A percentile compares a stretch with the other conserved stretches of the same genome.
These are phyloP conservation scores for Myxozyma geophila DNA, from an alignment of 805 yeast genomes.

Conservation along the genomic window DNA sequence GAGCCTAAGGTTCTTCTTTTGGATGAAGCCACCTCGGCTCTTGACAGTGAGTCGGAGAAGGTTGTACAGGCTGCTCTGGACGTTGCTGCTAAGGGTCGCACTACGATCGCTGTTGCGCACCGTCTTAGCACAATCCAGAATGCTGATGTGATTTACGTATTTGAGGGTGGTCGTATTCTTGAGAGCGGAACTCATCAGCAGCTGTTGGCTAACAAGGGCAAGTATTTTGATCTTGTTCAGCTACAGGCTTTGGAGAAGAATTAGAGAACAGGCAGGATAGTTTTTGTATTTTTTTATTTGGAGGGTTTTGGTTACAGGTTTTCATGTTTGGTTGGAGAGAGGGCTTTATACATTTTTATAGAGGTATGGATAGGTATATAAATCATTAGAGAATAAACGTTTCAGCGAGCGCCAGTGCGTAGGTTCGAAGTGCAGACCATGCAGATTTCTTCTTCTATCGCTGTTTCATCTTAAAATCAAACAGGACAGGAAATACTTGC, in stretches of 20 bases:
- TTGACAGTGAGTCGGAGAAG: slow-evolving; percentile 64
- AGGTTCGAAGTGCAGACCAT: too few relatives aligned
- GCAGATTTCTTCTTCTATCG: too few relatives aligned
- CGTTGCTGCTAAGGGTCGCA: slow-evolving; percentile 64
- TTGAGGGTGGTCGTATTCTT: slow-evolving; percentile 58
- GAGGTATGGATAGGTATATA: too few relatives aligned
- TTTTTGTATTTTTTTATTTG: not conserved
- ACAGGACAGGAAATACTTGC: not conserved
- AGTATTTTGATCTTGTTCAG: slow-evolving; percentile 49
- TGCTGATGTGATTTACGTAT: slow-evolving; percentile 57
- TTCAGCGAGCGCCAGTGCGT: too few relatives aligned
- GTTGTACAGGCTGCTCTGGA: slow-evolving; percentile 66
- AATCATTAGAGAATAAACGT: not conserved
- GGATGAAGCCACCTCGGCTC: slow-evolving; percentile 63
- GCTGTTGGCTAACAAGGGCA: slow-evolving; percentile 47
- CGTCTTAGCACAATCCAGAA: slow-evolving; percentile 64
- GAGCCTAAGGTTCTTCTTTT: slow-evolving; percentile 59
- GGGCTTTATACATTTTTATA: not conserved
- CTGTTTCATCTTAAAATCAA: too few relatives aligned
- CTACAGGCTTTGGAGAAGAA: slow-evolving; percentile 51
- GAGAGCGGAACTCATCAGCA: slow-evolving; percentile 57
- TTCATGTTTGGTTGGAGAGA: not conserved
- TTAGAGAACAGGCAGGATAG: not conserved
- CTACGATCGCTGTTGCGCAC: slow-evolving; percentile 77
- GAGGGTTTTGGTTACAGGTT: not conserved